These are phyloP conservation scores for Nigrospora osmanthi DNA, from an alignment of 2,329 filamentous ascomycete genomes.

Conservation along the genomic window DNA sequence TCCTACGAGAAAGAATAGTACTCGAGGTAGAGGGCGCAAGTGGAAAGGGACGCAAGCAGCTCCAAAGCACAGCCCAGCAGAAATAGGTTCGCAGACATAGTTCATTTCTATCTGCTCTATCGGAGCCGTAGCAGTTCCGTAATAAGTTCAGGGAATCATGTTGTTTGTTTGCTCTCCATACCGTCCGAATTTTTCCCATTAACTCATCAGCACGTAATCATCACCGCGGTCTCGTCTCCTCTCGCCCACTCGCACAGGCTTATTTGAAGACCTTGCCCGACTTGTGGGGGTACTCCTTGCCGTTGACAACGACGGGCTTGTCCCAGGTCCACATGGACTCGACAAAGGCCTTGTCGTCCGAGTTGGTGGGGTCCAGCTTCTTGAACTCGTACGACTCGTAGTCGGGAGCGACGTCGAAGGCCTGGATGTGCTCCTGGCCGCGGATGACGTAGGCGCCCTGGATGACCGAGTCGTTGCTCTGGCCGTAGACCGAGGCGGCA, in stretches of 20 bases:
- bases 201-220: constrained; percentile 7
- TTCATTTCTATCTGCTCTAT: too few relatives aligned
- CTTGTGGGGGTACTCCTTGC: constrained; percentile 83
- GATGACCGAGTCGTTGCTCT: constrained; percentile 83
- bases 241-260: constrained; percentile 14
- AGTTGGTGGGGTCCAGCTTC: constrained; percentile 87
- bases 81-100: too few relatives aligned
- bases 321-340: constrained; percentile 91
- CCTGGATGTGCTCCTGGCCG: constrained; percentile 75
- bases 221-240: neutral
- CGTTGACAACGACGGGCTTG: constrained; percentile 68
- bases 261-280: constrained; percentile 99
- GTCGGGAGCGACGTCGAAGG: constrained; percentile 96
- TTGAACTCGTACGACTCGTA: constrained; percentile 93
- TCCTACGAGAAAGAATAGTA: too few relatives aligned
- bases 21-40: too few relatives aligned
- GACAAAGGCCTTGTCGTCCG: constrained; percentile 78
- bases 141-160: neutral
- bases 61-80: too few relatives aligned
- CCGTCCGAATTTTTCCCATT: neutral
- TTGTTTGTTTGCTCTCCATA: neutral
- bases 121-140: too few relatives aligned
- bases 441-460: constrained; percentile 92
- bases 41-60: too few relatives aligned
- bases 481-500: constrained; percentile 78